A percentile compares a stretch with the other conserved stretches of the same genome.
Evolutionary conservation across 257 asterid genomes (phyloP).

Genomic region (Salvia rosmarinus): DNA sequence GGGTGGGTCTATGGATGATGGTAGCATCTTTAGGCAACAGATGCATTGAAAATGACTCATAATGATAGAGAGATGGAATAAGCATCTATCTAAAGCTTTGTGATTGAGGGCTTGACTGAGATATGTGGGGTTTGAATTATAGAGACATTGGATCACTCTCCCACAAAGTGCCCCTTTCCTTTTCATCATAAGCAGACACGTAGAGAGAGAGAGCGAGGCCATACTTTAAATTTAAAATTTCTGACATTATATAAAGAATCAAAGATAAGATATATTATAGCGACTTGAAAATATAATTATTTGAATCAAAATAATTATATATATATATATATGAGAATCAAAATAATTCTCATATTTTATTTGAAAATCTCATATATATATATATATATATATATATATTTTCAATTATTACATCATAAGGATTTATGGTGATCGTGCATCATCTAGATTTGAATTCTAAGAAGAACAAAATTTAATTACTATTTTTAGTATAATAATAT

Average conservation of each 20-base stretch:
- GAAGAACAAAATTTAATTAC: too few species aligned
- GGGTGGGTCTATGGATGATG: slow-evolving; percentile 49
- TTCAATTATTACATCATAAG: too few species aligned
- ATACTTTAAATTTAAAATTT: not conserved
- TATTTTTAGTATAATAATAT: too few species aligned
- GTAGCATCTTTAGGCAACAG: slow-evolving; percentile 52
- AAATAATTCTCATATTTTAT: too few species aligned
- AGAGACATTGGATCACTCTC: slow-evolving; percentile 55
- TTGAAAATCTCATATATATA: too few species aligned
- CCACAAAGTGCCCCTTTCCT: slow-evolving; percentile 33
- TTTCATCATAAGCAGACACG: slow-evolving; percentile 14
- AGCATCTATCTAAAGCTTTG: slow-evolving; percentile 57
- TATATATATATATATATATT: too few species aligned
- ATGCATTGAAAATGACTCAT: slow-evolving; percentile 62
- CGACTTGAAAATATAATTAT: not conserved
- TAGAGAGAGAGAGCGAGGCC: not conserved
- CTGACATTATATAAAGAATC: not conserved
- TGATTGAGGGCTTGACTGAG: slow-evolving; percentile 64
- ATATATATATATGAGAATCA: too few species aligned
- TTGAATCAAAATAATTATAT: too few species aligned
- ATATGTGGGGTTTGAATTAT: slow-evolving; percentile 71
- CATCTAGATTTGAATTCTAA: too few species aligned
- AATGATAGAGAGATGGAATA: slow-evolving; percentile 74
- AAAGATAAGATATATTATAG: not conserved
- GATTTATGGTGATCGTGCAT: too few species aligned